Conservation (phyloP, 2,329 filamentous ascomycete genomes). For the Diplodia seriata region DNA sequence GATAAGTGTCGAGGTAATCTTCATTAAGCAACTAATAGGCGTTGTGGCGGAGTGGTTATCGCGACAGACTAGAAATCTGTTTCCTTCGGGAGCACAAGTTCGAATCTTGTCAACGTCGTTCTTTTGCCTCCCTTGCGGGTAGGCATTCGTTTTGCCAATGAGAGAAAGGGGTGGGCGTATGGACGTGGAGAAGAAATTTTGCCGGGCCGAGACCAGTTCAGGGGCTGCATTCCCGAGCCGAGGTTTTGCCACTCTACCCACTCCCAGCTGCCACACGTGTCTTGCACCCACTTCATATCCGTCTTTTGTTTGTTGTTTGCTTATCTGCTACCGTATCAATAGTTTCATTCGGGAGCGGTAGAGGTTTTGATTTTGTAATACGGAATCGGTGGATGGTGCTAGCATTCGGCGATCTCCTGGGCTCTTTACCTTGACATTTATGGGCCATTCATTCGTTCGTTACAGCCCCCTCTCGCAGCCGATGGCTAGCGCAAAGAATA, state of each 20-base stretch:
- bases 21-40: conserved; percentile 1
- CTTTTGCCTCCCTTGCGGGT: background rate
- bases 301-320: background rate
- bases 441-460: no score
- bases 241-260: background rate
- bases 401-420: no score
- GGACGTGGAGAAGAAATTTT: conserved; percentile 1
- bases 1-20: no score
- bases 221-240: conserved; percentile 8
- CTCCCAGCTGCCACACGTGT: background rate
- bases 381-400: no score
- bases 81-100: conserved; percentile 34
- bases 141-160: conserved; percentile 1
- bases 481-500: no score
- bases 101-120: conserved; percentile 21
- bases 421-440: no score
- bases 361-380: no score
- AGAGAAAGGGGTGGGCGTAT: conserved; percentile 13
- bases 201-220: conserved; percentile 17
- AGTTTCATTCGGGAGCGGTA: no score
- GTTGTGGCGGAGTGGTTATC: conserved; percentile 32
- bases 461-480: no score
- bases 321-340: background rate
- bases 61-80: conserved; percentile 34
- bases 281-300: background rate